Evolutionary conservation across 2,329 filamentous ascomycete genomes (phyloP).

Genomic region (Pseudogymnoascus sp.): DNA sequence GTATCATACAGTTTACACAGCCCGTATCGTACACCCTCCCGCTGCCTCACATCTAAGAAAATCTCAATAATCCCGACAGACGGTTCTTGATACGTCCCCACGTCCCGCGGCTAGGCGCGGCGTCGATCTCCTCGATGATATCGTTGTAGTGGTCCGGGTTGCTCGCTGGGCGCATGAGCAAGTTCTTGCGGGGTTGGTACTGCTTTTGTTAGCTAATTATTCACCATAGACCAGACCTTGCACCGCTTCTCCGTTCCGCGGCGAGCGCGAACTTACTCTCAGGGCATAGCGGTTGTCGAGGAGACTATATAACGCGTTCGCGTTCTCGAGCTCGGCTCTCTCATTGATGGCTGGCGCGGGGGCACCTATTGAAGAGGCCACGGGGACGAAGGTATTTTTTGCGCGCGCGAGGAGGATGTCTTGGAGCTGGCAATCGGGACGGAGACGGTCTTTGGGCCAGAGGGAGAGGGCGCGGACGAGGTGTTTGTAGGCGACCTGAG

Average conservation of each 20-base stretch:
- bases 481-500: slow-evolving; percentile 39
- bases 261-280: slow-evolving; percentile 35
- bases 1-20: not conserved
- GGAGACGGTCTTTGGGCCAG: slow-evolving; percentile 59
- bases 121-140: slow-evolving; percentile 54
- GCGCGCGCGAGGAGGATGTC: slow-evolving; percentile 45
- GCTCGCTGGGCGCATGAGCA: slow-evolving; percentile 50
- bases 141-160: slow-evolving; percentile 59
- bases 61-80: slow-evolving; percentile 52
- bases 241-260: too few species aligned
- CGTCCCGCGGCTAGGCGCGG: slow-evolving; percentile 52
- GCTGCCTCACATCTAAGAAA: slow-evolving; percentile 35
- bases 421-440: slow-evolving; percentile 56
- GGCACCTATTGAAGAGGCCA: slow-evolving; percentile 9
- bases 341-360: slow-evolving; percentile 31
- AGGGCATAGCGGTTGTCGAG: slow-evolving; percentile 52
- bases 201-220: slow-evolving; percentile 18
- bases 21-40: slow-evolving; percentile 1
- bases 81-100: slow-evolving; percentile 45
- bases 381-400: slow-evolving; percentile 27
- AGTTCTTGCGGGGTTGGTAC: slow-evolving; percentile 41
- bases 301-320: slow-evolving; percentile 52
- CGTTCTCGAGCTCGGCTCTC: slow-evolving; percentile 46
- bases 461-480: slow-evolving; percentile 45
- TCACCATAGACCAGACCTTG: not conserved